A percentile compares a stretch with the other conserved stretches of the same genome.
These are phyloP conservation scores for Scedosporium boydii DNA, from an alignment of 2,329 filamentous ascomycete genomes.

Conservation along the genomic window DNA sequence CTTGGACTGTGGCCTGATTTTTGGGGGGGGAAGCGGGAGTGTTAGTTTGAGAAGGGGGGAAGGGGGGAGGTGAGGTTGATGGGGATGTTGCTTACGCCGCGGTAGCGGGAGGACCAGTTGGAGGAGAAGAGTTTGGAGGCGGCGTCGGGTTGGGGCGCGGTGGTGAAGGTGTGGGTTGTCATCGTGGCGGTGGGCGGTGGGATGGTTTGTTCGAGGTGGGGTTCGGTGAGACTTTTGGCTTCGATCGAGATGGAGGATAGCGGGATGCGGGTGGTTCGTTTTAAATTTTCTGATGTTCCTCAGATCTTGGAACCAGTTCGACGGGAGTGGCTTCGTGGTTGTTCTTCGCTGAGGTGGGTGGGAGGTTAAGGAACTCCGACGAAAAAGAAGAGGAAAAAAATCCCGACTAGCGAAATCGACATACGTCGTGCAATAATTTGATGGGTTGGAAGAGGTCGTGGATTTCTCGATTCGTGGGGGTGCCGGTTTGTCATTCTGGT, in stretches of 20 bases:
- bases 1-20: slow-evolving; percentile 77
- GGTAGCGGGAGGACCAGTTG: slow-evolving; percentile 51
- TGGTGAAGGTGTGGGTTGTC: slow-evolving; percentile 19
- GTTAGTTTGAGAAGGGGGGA: slow-evolving; percentile 2
- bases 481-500: background rate
- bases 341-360: background rate
- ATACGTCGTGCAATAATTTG: no score
- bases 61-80: background rate
- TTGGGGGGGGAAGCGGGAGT: background rate
- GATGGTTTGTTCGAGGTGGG: background rate
- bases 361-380: background rate
- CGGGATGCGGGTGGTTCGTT: no score
- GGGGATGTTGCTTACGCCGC: slow-evolving; percentile 40
- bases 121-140: slow-evolving; percentile 34
- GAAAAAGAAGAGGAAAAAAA: background rate
- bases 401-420: no score
- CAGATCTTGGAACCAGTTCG: background rate
- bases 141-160: slow-evolving; percentile 9
- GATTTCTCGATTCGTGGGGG: background rate
- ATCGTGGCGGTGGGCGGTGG: slow-evolving; percentile 15
- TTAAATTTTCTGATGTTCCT: no score
- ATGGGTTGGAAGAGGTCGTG: background rate
- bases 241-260: no score
- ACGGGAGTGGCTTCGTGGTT: background rate
- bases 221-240: background rate